phyloP scores from a whole-genome alignment of 2,329 filamentous ascomycete genomes.

The Teratosphaeria pseudoeucalypti region DNA sequence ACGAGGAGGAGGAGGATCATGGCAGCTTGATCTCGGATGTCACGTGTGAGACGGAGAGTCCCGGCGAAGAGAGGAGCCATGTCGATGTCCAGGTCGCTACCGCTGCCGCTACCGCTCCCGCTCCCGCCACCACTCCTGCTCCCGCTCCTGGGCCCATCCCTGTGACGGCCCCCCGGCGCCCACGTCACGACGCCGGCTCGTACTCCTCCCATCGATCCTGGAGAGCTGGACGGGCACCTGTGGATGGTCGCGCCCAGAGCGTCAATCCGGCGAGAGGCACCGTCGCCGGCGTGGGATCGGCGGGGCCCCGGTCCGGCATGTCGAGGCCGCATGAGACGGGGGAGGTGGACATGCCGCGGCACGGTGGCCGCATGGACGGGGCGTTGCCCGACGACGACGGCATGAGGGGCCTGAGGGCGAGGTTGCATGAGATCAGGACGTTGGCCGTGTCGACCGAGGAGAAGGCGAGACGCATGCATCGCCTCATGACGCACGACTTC shows the following conservation, averaged over 20 bases:
- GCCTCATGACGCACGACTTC: constrained; percentile 41
- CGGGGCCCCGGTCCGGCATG: neutral
- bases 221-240: neutral
- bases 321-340: constrained; percentile 1
- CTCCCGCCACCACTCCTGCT: neutral
- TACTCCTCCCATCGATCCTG: constrained; percentile 6
- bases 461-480: constrained; percentile 40
- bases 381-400: constrained; percentile 40
- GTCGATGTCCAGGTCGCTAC: constrained; percentile 2
- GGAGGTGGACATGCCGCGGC: neutral
- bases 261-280: constrained; percentile 15
- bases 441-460: constrained; percentile 36
- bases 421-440: constrained; percentile 38
- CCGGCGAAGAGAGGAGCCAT: constrained; percentile 34
- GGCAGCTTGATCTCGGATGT: constrained; percentile 1
- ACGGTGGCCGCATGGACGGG: constrained; percentile 6
- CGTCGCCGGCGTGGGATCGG: neutral
- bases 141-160: neutral
- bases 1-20: no score
- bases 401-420: constrained; percentile 36
- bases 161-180: neutral
- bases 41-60: neutral
- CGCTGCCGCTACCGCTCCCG: neutral
- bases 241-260: constrained; percentile 4
- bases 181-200: neutral